These are phyloP conservation scores for Lindgomyces ingoldianus DNA, from an alignment of 495 filamentous ascomycete genomes.

Conservation along the genomic window DNA sequence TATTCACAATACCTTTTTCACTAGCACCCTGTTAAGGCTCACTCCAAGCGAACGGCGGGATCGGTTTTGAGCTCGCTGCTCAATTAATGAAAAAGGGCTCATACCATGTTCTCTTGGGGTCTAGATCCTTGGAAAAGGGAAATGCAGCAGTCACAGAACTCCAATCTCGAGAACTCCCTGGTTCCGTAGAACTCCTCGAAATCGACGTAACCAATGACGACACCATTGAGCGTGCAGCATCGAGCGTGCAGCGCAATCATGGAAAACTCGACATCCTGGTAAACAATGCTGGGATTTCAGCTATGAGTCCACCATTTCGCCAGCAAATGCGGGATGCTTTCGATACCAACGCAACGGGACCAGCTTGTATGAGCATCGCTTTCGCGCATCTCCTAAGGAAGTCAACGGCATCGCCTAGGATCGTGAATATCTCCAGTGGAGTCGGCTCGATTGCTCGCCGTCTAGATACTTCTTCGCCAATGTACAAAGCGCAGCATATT, in stretches of 20 bases:
- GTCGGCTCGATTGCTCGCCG: constrained; percentile 37
- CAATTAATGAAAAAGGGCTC: constrained; percentile 38
- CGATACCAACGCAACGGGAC: constrained; percentile 44
- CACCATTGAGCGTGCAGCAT: constrained; percentile 28
- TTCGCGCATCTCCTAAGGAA: constrained; percentile 41
- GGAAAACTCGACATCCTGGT: constrained; percentile 35
- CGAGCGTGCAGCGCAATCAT: constrained; percentile 14
- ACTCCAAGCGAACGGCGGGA: constrained; percentile 43
- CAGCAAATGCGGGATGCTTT: constrained; percentile 23
- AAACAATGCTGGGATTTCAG: constrained; percentile 33
- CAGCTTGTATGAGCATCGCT: constrained; percentile 35
- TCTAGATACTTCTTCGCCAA: constrained; percentile 35
- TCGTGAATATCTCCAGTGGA: constrained; percentile 39
- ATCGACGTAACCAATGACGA: constrained; percentile 39
- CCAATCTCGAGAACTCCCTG: constrained; percentile 32
- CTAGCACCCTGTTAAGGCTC: background rate
- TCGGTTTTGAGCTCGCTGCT: constrained; percentile 45
- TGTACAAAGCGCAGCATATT: constrained; percentile 10
- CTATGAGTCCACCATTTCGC: background rate
- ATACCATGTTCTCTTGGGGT: constrained; percentile 45
- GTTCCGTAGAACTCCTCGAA: constrained; percentile 18
- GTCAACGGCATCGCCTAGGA: constrained; percentile 8
- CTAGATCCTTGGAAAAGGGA: constrained; percentile 42
- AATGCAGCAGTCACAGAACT: constrained; percentile 39
- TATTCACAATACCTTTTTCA: background rate